Conservation (phyloP, 805 yeast species). For the Wickerhamiella dianesei region DNA sequence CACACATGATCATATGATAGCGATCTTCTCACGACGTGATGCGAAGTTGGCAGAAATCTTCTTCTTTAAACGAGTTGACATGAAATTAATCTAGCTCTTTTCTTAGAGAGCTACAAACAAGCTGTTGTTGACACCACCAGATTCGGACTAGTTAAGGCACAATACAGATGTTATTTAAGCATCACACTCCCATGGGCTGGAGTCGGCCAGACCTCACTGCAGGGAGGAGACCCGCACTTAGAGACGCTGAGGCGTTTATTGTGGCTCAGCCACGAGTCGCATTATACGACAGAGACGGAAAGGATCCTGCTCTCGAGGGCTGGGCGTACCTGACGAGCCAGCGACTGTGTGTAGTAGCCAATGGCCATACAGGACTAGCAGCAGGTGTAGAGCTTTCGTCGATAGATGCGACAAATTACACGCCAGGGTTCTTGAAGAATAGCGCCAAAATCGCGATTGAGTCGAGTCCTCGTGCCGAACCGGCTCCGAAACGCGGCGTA, state of each 20-base stretch:
- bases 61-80: background rate
- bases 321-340: constrained; percentile 62
- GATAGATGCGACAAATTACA: constrained; percentile 30
- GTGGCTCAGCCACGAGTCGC: constrained; percentile 49
- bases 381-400: constrained; percentile 27
- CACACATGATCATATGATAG: background rate
- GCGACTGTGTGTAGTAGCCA: constrained; percentile 51
- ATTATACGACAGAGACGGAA: constrained; percentile 55
- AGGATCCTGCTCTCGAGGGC: constrained; percentile 52
- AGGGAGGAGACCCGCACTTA: constrained; percentile 24
- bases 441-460: constrained; percentile 55
- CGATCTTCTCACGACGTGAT: background rate
- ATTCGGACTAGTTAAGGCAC: background rate
- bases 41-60: no score
- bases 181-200: constrained; percentile 16
- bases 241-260: constrained; percentile 36
- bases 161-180: background rate
- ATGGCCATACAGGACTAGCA: constrained; percentile 4
- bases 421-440: constrained; percentile 49
- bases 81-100: background rate
- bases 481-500: constrained; percentile 7
- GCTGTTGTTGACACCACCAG: no score
- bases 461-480: constrained; percentile 2
- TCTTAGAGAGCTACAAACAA: no score
- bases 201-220: constrained; percentile 22